phyloP scores from a whole-genome alignment of 2,329 filamentous ascomycete species.

The Lasiodiplodia theobromae region DNA sequence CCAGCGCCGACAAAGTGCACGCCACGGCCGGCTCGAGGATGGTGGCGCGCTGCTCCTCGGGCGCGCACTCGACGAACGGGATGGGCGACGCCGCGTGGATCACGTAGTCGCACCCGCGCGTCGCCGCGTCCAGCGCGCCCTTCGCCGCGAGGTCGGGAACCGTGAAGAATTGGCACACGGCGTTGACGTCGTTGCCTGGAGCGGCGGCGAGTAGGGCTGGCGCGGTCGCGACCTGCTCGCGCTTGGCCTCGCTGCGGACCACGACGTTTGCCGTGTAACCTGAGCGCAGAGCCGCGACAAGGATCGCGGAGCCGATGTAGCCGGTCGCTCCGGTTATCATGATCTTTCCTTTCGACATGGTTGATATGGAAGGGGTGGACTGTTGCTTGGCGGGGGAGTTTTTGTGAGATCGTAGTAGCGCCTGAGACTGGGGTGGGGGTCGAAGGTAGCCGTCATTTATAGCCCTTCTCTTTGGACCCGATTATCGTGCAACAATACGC shows the following conservation, averaged over 20 bases:
- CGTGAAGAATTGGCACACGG: slow-evolving; percentile 32
- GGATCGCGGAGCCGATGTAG: slow-evolving; percentile 42
- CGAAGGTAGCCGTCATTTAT: too few relatives aligned
- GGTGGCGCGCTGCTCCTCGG: slow-evolving; percentile 11
- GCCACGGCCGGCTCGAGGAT: slow-evolving; percentile 29
- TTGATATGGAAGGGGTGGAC: neutral
- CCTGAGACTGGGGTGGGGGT: too few relatives aligned
- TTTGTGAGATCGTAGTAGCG: neutral
- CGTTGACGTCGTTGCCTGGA: slow-evolving; percentile 29
- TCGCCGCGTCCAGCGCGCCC: slow-evolving; percentile 47
- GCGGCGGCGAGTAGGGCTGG: slow-evolving; percentile 14
- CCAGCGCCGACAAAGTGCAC: slow-evolving; percentile 29
- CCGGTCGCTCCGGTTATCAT: slow-evolving; percentile 46
- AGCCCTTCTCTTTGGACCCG: too few relatives aligned
- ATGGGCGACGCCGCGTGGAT: slow-evolving; percentile 33
- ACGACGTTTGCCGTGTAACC: slow-evolving; percentile 43
- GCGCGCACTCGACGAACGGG: slow-evolving; percentile 11
- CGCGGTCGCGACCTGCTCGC: slow-evolving; percentile 5
- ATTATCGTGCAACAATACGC: too few relatives aligned
- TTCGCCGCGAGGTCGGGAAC: slow-evolving; percentile 47
- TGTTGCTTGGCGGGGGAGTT: neutral
- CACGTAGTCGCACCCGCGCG: slow-evolving; percentile 37
- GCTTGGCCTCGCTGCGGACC: slow-evolving; percentile 34
- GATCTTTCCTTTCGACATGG: slow-evolving; percentile 27
- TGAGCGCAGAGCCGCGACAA: slow-evolving; percentile 37